Evolutionary conservation across 2,329 filamentous ascomycete species (phyloP).

Genomic region (Dactylellina cionopaga): DNA sequence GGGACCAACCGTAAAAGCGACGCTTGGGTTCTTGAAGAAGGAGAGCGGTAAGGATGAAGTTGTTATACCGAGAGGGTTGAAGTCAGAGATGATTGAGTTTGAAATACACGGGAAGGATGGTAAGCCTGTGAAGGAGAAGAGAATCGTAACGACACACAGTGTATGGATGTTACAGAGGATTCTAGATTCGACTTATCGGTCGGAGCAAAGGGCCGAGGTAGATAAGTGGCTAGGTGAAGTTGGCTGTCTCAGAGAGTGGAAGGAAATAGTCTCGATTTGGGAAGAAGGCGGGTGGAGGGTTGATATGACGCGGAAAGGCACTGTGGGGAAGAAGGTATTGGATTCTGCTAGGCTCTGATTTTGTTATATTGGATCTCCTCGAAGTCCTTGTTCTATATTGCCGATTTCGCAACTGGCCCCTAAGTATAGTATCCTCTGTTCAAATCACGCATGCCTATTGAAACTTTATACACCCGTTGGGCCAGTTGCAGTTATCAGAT

Average conservation of each 20-base stretch:
- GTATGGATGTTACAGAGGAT: constrained; percentile 44
- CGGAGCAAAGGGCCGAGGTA: constrained; percentile 24
- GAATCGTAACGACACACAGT: constrained; percentile 29
- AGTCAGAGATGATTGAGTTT: constrained; percentile 24
- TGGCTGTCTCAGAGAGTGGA: constrained; percentile 37
- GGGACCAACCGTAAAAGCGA: constrained; percentile 15
- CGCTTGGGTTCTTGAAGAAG: constrained; percentile 18
- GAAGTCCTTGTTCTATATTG: too few relatives aligned
- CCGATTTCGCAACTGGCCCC: too few relatives aligned
- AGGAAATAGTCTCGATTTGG: constrained; percentile 14
- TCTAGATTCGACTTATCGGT: constrained; percentile 25
- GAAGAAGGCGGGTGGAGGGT: constrained; percentile 39
- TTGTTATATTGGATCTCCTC: not conserved
- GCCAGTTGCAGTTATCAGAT: too few relatives aligned
- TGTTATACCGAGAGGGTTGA: constrained; percentile 33
- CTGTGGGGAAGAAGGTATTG: constrained; percentile 21
- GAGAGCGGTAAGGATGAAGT: constrained; percentile 31
- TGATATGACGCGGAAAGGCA: constrained; percentile 37
- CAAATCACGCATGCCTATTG: too few relatives aligned
- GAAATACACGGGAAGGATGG: constrained; percentile 23
- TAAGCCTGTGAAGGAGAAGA: constrained; percentile 20
- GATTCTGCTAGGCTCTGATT: constrained; percentile 24
- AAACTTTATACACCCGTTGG: too few relatives aligned
- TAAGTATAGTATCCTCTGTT: too few relatives aligned
- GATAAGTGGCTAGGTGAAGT: constrained; percentile 41